Conservation (phyloP, 345 rosid species). For the Crucihimalaya himalaica region DNA sequence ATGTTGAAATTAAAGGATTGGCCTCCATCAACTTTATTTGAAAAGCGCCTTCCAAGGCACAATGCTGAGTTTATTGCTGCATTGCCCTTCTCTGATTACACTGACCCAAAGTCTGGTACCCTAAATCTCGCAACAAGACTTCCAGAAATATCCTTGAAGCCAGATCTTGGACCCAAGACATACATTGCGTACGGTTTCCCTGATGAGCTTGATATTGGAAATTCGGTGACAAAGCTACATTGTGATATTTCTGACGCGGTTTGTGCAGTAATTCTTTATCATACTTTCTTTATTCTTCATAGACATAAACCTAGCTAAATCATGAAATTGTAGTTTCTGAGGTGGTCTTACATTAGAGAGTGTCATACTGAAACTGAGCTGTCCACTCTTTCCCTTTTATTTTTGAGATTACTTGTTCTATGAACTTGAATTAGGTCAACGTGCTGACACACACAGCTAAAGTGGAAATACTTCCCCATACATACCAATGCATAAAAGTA, state of each 20-base stretch:
- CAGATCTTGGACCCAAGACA: slow-evolving; percentile 89
- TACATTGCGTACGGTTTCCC: slow-evolving; percentile 75
- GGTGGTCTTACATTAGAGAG: background rate
- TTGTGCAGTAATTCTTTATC: slow-evolving; percentile 10
- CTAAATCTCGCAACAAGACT: slow-evolving; percentile 63
- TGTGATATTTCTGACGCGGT: slow-evolving; percentile 91
- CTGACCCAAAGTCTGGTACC: slow-evolving; percentile 58
- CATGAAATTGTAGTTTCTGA: background rate
- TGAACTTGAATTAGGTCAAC: slow-evolving; percentile 29
- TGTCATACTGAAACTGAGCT: background rate
- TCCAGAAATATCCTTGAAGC: slow-evolving; percentile 57
- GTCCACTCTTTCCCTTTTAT: background rate
- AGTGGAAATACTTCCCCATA: background rate
- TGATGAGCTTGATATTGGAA: slow-evolving; percentile 77
- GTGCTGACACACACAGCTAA: slow-evolving; percentile 39
- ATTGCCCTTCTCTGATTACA: slow-evolving; percentile 77
- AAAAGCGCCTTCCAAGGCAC: slow-evolving; percentile 66
- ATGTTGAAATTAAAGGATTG: slow-evolving; percentile 78
- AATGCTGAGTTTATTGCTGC: slow-evolving; percentile 59
- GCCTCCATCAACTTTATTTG: slow-evolving; percentile 74
- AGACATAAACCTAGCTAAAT: background rate
- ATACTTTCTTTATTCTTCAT: background rate
- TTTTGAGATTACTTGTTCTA: background rate
- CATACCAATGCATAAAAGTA: background rate
- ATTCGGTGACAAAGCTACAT: slow-evolving; percentile 88